A percentile compares a stretch with the other conserved stretches of the same genome.
Evolutionary conservation across 176 grass and related monocot genomes (phyloP).

Genomic region (Triticum aestivum): IWGSC_CS_RefSeq_v2.1 NC_057808.1:567187109-567187608

Average conservation of each 20-base stretch:
- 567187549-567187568: no score
- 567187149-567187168: constrained; percentile 8
- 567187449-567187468: no score
- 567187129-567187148: constrained; percentile 38
- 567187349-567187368: constrained; percentile 43
- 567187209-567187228: neutral
- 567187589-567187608: neutral
- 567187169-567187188: constrained; percentile 38
- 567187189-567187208: constrained; percentile 32
- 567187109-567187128: constrained; percentile 15
- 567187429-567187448: no score
- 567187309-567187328: neutral
- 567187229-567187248: no score
- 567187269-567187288: no score
- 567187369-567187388: constrained; percentile 28
- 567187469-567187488: neutral
- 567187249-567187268: no score
- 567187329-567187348: constrained; percentile 41
- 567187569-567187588: neutral
- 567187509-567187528: neutral
- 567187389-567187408: constrained; percentile 27
- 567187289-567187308: no score
- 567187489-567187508: neutral
- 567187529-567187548: no score
- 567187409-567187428: neutral